A percentile compares a stretch with the other conserved stretches of the same genome.
phyloP scores from a whole-genome alignment of 441 rosid species.

The Adansonia grandidieri region DNA sequence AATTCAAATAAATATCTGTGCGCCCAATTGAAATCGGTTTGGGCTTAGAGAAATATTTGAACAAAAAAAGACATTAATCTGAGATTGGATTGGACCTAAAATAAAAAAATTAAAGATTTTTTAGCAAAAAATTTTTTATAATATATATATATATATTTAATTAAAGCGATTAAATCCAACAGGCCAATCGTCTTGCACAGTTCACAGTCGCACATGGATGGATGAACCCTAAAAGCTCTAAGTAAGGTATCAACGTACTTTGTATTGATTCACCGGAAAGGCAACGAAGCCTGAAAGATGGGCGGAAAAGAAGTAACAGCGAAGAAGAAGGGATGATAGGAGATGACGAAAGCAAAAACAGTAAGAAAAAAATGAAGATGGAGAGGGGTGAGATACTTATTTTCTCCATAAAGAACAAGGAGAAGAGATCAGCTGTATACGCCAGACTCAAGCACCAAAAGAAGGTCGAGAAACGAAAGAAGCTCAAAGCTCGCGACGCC shows the following conservation, averaged over 20 bases:
- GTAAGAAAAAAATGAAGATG: not conserved
- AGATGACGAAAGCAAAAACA: not conserved
- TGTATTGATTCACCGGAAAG: not conserved
- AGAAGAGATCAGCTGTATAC: constrained; percentile 74
- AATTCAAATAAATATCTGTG: not conserved
- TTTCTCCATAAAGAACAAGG: constrained; percentile 91
- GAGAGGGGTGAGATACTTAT: constrained; percentile 56
- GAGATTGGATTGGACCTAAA: not conserved
- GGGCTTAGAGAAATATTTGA: not conserved
- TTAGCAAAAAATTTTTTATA: no score
- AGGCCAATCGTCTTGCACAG: no score
- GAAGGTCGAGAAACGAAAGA: constrained; percentile 85
- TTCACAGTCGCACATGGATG: no score
- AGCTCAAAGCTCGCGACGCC: constrained; percentile 70
- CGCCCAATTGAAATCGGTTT: not conserved
- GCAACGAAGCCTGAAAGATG: not conserved
- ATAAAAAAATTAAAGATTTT: no score
- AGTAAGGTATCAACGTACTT: no score
- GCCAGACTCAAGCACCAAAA: constrained; percentile 79
- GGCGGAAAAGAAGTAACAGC: constrained; percentile 2
- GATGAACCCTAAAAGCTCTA: no score
- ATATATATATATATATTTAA: no score
- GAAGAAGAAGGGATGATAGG: not conserved
- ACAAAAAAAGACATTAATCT: no score
- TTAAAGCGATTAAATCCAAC: no score